Evolutionary conservation across 768 basidiomycete genomes (phyloP).

Genomic region (Termitomyces sp.): DNA sequence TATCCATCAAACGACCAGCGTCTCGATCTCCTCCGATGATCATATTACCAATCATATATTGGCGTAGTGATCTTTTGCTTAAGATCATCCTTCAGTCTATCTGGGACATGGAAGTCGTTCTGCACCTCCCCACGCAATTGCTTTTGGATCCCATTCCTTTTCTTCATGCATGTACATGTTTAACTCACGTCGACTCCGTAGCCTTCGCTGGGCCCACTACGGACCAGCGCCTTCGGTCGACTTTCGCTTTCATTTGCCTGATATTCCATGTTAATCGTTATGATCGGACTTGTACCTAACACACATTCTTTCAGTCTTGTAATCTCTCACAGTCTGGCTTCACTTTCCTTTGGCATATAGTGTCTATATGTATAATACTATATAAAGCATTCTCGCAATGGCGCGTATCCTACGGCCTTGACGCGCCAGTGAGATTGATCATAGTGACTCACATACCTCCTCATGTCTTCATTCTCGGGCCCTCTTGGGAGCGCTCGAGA

Average conservation of each 20-base stretch:
- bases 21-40: constrained; percentile 52
- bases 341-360: constrained; percentile 9
- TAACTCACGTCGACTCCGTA: neutral
- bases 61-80: neutral
- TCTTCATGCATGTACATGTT: neutral
- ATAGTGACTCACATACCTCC: neutral
- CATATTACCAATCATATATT: neutral
- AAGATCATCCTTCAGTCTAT: neutral
- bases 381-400: constrained; percentile 3
- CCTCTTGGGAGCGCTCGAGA: too few relatives aligned
- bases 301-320: constrained; percentile 9
- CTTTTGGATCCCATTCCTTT: neutral
- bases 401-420: neutral
- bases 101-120: neutral
- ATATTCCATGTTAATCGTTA: constrained; percentile 12
- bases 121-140: neutral
- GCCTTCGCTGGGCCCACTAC: neutral
- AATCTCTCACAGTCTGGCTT: neutral
- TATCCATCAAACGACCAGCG: constrained; percentile 78
- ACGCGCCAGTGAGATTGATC: neutral
- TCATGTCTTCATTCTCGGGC: neutral
- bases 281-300: constrained; percentile 20
- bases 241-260: constrained; percentile 3
- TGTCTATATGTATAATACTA: constrained; percentile 12
- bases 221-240: neutral